Base-by-base conservation (phyloP, 208 protist genomes). In the Wallacemonas sp. region DNA sequence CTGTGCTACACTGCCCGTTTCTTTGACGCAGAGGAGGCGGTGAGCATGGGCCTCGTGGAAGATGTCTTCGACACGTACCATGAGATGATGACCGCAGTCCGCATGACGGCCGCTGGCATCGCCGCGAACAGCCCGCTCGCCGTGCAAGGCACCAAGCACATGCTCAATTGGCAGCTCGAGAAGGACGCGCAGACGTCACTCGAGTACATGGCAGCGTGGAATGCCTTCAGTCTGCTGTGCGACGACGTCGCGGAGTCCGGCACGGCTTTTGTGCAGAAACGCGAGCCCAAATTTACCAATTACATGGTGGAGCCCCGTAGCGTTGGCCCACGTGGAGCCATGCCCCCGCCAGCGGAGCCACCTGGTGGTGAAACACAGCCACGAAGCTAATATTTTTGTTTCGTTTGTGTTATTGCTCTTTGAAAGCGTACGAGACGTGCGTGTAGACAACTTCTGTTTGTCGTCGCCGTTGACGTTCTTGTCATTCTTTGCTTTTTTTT, bases 81-180 rank as follows among this genome's bases (percentile, higher is more conserved):
- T 14, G 68, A 70, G 0, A 68, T 91, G 72, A 62, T 90, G 34
- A 68, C 71, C 2, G 72, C 64, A 4, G 76, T 79, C 12, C 72
- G 72, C 14, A 65, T 45, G 38, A 66, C 68, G 2, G 86, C 86
- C 0, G 56, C 54, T 8, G 33, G 68, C 11, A 88, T 92, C 24
- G 84, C 86, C 19, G 62, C 63, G 24, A 83, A 86, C 72, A 90
- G 79, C 4, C 81, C 86, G 17, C 64, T 95, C 5, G 81, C 79
- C 11, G 86, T 93, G 39, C 86, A 92, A 58, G 86, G 82, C 47
- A 79, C 83, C 22, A 95, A 95, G 68, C 33, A 84, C 15, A 56
- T 91, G 11, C 31, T 93, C 67, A 91, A 95, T 61, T 79, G 72
- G 70, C 58, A 72, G 39, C 58, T 61, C 22, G 79, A 90, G 59